These are phyloP conservation scores for Neocatenulostroma microsporum DNA, from an alignment of 2,329 filamentous ascomycete genomes.

Conservation along the genomic window DNA sequence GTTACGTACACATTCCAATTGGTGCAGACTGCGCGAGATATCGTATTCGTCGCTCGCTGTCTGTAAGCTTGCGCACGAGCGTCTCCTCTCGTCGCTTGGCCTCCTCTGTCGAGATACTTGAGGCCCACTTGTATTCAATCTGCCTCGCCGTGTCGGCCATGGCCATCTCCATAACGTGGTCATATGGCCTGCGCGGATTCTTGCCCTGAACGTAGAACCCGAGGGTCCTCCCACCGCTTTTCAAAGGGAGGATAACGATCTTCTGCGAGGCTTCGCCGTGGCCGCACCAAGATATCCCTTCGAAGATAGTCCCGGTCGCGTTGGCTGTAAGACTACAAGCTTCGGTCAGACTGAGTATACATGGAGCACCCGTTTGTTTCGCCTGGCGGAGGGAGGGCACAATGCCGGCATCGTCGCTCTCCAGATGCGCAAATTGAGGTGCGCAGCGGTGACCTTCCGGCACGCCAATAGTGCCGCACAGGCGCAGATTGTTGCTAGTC, in stretches of 20 bases:
- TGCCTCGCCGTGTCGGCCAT: slow-evolving; percentile 12
- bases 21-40: slow-evolving; percentile 33
- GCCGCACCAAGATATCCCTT: slow-evolving; percentile 17
- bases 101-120: slow-evolving; percentile 11
- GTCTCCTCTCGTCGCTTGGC: slow-evolving; percentile 8
- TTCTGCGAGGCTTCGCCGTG: slow-evolving; percentile 13
- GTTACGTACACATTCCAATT: slow-evolving; percentile 30
- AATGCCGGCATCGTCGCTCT: slow-evolving; percentile 5
- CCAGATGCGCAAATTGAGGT: slow-evolving; percentile 7
- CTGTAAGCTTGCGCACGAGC: slow-evolving; percentile 11
- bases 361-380: slow-evolving; percentile 5
- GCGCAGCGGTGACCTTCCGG: slow-evolving; percentile 10
- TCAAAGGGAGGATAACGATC: slow-evolving; percentile 12
- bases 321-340: too few species aligned
- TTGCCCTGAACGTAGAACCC: slow-evolving; percentile 19
- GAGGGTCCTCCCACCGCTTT: slow-evolving; percentile 9
- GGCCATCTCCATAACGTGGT: slow-evolving; percentile 8
- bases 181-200: slow-evolving; percentile 18
- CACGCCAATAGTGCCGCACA: slow-evolving; percentile 10
- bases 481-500: slow-evolving; percentile 3
- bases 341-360: not conserved
- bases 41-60: slow-evolving; percentile 31
- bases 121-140: slow-evolving; percentile 15
- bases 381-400: slow-evolving; percentile 9
- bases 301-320: slow-evolving; percentile 11